Percentiles rank a stretch among this genome's conserved stretches.
phyloP scores from a whole-genome alignment of 2,329 filamentous ascomycete species.

The Paecilomyces niveus region DNA sequence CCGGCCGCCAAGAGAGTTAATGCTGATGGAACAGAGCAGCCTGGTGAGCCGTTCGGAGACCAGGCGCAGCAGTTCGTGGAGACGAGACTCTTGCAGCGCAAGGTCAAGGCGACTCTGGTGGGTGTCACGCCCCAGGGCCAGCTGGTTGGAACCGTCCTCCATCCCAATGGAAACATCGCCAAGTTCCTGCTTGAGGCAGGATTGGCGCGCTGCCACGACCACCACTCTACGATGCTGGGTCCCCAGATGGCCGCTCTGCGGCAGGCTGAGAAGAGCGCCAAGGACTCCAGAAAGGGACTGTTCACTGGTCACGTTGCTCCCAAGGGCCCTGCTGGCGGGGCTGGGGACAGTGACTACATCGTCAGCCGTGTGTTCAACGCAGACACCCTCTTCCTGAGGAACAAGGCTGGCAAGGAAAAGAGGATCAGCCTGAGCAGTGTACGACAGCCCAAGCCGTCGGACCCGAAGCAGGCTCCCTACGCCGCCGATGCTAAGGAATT shows the following conservation, averaged over 20 bases:
- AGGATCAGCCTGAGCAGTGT: slow-evolving; percentile 88
- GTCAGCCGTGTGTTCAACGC: slow-evolving; percentile 82
- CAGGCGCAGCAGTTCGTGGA: slow-evolving; percentile 88
- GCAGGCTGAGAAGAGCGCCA: slow-evolving; percentile 79
- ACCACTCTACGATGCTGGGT: slow-evolving; percentile 88
- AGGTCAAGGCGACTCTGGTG: slow-evolving; percentile 73
- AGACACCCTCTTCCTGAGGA: slow-evolving; percentile 80
- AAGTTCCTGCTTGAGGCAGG: slow-evolving; percentile 85
- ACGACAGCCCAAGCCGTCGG: slow-evolving; percentile 81
- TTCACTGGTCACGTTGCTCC: slow-evolving; percentile 71
- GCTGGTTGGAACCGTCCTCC: slow-evolving; percentile 78
- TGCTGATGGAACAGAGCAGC: slow-evolving; percentile 69
- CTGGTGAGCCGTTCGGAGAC: slow-evolving; percentile 82
- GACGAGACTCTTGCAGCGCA: slow-evolving; percentile 73
- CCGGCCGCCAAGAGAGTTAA: slow-evolving; percentile 84
- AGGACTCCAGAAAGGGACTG: slow-evolving; percentile 66
- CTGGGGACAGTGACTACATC: slow-evolving; percentile 66
- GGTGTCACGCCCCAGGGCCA: slow-evolving; percentile 86
- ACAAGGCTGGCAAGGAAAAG: slow-evolving; percentile 79
- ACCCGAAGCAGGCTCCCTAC: slow-evolving; percentile 82
- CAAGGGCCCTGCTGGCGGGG: slow-evolving; percentile 53
- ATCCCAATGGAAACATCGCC: slow-evolving; percentile 88
- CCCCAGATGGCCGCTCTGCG: slow-evolving; percentile 79
- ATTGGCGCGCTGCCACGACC: slow-evolving; percentile 86
- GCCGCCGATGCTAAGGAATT: slow-evolving; percentile 94